Conservation (phyloP, 78 protist species). For the Isochrysis galbana region DNA sequence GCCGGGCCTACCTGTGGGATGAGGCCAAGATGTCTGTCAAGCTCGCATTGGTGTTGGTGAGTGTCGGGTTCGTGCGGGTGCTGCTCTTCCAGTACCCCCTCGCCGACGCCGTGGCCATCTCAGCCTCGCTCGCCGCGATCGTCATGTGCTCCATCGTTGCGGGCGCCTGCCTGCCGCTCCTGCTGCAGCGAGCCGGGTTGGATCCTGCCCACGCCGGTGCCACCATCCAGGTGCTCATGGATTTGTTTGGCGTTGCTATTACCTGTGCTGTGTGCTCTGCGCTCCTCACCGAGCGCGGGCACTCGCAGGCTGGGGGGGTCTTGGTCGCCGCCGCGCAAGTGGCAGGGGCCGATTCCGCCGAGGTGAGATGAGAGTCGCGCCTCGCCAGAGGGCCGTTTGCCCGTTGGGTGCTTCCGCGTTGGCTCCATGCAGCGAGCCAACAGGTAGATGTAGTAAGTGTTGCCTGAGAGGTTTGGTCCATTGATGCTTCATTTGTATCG, state of each 20-base stretch:
- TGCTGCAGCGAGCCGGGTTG: neutral
- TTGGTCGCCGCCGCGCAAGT: too few species aligned
- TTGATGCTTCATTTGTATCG: too few species aligned
- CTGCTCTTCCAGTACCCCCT: neutral
- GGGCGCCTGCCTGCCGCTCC: constrained; percentile 51
- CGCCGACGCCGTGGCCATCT: constrained; percentile 21
- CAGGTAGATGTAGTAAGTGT: too few species aligned
- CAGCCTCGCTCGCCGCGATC: constrained; percentile 22
- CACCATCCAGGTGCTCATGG: constrained; percentile 48
- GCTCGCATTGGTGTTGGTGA: neutral
- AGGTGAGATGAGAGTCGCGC: too few species aligned
- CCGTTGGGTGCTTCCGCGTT: too few species aligned
- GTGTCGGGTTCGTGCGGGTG: constrained; percentile 25
- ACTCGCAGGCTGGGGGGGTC: too few species aligned
- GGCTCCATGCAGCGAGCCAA: too few species aligned
- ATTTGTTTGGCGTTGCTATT: constrained; percentile 50
- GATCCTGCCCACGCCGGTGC: constrained; percentile 57
- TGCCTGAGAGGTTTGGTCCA: too few species aligned
- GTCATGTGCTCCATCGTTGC: neutral
- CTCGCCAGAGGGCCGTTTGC: too few species aligned
- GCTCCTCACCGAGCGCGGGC: neutral
- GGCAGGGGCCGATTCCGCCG: too few species aligned
- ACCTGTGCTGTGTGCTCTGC: constrained; percentile 16
- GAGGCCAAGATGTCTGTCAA: constrained; percentile 1
- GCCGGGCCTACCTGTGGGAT: neutral